Base-by-base conservation (phyloP, 441 rosid species). In the Erysimum cheiri region DNA sequence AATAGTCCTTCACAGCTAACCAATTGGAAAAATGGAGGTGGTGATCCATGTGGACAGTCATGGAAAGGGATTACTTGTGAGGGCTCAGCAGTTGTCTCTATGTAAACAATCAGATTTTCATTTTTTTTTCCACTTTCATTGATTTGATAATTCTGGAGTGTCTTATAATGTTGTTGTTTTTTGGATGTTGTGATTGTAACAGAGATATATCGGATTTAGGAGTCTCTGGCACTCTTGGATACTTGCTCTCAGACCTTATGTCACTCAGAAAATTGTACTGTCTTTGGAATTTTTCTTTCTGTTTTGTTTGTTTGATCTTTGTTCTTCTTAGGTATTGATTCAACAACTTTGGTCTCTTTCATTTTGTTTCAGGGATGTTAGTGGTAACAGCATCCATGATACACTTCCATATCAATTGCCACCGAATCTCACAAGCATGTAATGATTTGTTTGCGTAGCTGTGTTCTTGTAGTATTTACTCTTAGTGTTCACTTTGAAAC, bases 21-120 rank as follows among this genome's bases (percentile, higher is more conserved):
- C 57, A 89, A 82, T 79, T 95, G 99, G 99, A 89, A 85, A 61
- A 83, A 63, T 70, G 73, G 60, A 15, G 92, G 90, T 22, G 92
- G 91, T n/a, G 99, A 95, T 87, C 99, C 98, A n/a, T 95, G 99
- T 78, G 81, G 78, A 60, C 97, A 92, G 79, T 83, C 97, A 62
- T 95, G 99, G 99, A 87, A 82, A 84, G 99, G 99, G 70, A 77
- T 95, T 60, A 78, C 82, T 24, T 95, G 99, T 65, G 86, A 88
- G 44, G 96, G 87, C 53, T 90, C 99, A 4, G 90, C 98, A 55
- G 92, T 95, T 57, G 90, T 92, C 67, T 83, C 97, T 52, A 78
- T 92, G 99, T 94, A 89, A 39, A 86, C 4, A 44, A 69, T 43
- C 63, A 56, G 1, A 35, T 58, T 58, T n/a, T 55, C 12, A 4